Evolutionary conservation across 495 filamentous ascomycete species (phyloP), one percentile per base, ranked within the genome.

Genomic region (Aspergillus cristatus): DNA sequence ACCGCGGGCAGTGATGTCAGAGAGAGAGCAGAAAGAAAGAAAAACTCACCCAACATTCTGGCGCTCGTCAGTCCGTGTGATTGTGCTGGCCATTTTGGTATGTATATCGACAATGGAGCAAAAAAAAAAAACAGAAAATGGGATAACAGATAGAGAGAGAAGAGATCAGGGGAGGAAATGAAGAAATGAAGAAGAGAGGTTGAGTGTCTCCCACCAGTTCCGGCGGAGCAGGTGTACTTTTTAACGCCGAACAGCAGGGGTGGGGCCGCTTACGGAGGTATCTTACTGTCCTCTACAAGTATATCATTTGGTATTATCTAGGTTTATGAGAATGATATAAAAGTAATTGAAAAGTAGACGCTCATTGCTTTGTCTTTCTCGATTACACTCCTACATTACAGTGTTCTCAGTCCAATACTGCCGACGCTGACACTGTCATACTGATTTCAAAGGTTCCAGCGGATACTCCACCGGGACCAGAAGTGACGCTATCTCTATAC

Each of bases 1-100:
- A 47, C 40, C 46, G 54, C 62, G 54, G 54, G 48, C 58, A 43
- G 62, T 69, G 65, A 69, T 69, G 65, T 69, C 61, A 68, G 61
- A 60, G 57, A 57, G 40, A 42, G 35, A 40, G 38, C 38, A 52
- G 32, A 40, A 34, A 46, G 38, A 46, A 18, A 48, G 47, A 29
- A 45, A 37, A 29, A 80, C 79, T 74, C 60, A 85, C 81, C 77
- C 77, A 67, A 76, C 71, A 58, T 66, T 73, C 40, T 67, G 62
- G 46, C 71, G 65, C 40, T 74, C 74, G 44, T 81, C 75, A 29
- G 68, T 57, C 51, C 76, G 72, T 46, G 78, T 71, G 54, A 81
- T 67, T 28, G 76, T 77, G 60, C 74, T 71, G 35, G 79, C 61
- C 79, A 84, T 83, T 29, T 55, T 67, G 34, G 18, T 42, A 17